A percentile compares a stretch with the other conserved stretches of the same genome.
Evolutionary conservation across 2,329 filamentous ascomycete genomes (phyloP).

Genomic region (Macrophomina pseudophaseolina): DNA sequence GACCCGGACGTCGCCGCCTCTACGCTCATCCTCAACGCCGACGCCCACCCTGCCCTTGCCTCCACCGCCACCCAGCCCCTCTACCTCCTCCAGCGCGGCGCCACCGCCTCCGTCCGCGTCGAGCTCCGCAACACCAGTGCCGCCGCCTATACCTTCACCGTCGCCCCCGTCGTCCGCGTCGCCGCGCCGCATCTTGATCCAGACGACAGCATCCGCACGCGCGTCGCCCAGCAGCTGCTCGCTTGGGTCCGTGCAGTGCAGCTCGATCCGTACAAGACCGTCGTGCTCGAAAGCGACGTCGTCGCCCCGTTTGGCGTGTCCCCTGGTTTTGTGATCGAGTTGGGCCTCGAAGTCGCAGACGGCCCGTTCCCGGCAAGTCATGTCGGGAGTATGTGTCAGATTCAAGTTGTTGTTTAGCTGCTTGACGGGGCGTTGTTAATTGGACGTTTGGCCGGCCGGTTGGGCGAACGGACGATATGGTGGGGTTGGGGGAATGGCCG

Average conservation of each 20-base stretch:
- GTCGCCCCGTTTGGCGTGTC: conserved; percentile 13
- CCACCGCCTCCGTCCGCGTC: conserved; percentile 8
- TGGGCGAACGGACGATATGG: no score
- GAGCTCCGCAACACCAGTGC: conserved; percentile 18
- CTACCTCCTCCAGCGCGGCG: conserved; percentile 20
- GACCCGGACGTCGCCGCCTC: neutral
- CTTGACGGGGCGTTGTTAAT: no score
- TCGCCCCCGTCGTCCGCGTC: conserved; percentile 15
- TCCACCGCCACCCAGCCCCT: conserved; percentile 10
- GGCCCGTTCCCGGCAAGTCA: conserved; percentile 16
- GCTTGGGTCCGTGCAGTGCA: conserved; percentile 5
- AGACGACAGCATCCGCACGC: conserved; percentile 15
- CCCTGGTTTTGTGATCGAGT: conserved; percentile 6
- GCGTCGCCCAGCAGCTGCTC: conserved; percentile 23
- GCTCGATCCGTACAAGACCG: conserved; percentile 12
- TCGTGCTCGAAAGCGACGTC: conserved; percentile 13
- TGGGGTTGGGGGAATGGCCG: no score
- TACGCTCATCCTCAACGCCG: conserved; percentile 32
- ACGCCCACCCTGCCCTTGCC: conserved; percentile 15
- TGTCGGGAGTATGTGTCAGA: conserved; percentile 8
- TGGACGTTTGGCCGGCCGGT: no score
- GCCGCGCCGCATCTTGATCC: conserved; percentile 6
- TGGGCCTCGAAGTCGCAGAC: conserved; percentile 19
- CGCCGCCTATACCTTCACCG: conserved; percentile 13
- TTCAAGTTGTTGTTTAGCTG: conserved; percentile 15